Percentiles rank a stretch among this genome's conserved stretches.
Evolutionary conservation across 2,329 filamentous ascomycete genomes (phyloP).

Genomic region (Coccinonectria pachysandricola): DNA sequence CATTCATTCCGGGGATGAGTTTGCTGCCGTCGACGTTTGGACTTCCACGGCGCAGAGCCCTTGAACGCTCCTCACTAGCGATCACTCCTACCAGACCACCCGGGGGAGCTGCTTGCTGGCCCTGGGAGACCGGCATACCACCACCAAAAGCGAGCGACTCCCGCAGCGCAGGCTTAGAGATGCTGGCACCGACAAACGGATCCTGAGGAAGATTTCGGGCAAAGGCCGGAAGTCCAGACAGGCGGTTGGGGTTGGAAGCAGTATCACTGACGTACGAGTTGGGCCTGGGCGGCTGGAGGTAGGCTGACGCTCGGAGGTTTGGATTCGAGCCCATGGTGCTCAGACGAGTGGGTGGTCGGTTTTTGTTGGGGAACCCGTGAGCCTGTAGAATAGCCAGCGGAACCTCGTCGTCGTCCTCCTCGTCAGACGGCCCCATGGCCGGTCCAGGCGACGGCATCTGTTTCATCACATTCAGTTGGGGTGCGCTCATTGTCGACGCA

Average conservation of each 20-base stretch:
- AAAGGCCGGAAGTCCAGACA: constrained; percentile 61
- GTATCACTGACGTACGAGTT: constrained; percentile 49
- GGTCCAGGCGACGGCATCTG: constrained; percentile 27
- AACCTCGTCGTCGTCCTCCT: constrained; percentile 85
- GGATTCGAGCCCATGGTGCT: constrained; percentile 58
- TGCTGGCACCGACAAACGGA: constrained; percentile 70
- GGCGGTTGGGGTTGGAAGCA: constrained; percentile 17
- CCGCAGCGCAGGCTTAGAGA: constrained; percentile 61
- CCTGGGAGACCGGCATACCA: constrained; percentile 32
- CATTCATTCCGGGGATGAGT: constrained; percentile 25
- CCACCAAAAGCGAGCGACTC: constrained; percentile 65
- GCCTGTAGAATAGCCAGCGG: constrained; percentile 79
- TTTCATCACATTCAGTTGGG: constrained; percentile 39
- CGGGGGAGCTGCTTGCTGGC: constrained; percentile 41
- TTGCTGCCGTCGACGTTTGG: constrained; percentile 52
- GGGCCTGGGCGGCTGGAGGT: constrained; percentile 33
- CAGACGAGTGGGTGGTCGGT: constrained; percentile 60
- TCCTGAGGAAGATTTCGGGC: constrained; percentile 74
- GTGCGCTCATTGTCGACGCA: constrained; percentile 50
- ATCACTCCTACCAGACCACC: constrained; percentile 84
- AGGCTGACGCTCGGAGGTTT: constrained; percentile 52
- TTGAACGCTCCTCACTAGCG: constrained; percentile 69
- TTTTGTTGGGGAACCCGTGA: constrained; percentile 76
- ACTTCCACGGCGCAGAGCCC: constrained; percentile 68
- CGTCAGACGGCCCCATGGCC: constrained; percentile 49